Percentiles rank a stretch among this genome's conserved stretches.
phyloP scores from a whole-genome alignment of 768 basidiomycete species.

The Collybia sordida region DNA sequence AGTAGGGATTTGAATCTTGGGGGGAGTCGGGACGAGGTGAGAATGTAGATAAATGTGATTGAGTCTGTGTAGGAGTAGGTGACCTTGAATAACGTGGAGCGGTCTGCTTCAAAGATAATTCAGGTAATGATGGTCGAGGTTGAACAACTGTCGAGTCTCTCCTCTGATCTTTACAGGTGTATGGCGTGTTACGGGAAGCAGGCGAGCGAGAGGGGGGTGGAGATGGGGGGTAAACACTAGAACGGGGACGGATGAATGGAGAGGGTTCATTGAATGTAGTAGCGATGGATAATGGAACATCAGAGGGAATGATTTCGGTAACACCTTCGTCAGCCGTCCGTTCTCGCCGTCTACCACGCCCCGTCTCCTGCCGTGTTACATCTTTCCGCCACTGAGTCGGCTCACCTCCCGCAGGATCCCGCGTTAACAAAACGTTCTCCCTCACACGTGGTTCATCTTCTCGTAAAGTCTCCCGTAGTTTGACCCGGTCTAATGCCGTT shows the following conservation, averaged over 20 bases:
- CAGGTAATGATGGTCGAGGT: slow-evolving; percentile 7
- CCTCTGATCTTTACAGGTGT: too few species aligned
- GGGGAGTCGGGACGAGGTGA: slow-evolving; percentile 29
- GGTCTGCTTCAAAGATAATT: slow-evolving; percentile 20
- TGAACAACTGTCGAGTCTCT: background rate
- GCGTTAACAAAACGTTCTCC: slow-evolving; percentile 37
- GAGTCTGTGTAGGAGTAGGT: slow-evolving; percentile 37
- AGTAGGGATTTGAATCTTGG: slow-evolving; percentile 35
- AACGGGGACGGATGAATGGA: slow-evolving; percentile 38
- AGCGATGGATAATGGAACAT: slow-evolving; percentile 23
- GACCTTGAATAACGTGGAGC: slow-evolving; percentile 31
- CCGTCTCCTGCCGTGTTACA: slow-evolving; percentile 38
- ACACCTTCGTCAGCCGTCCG: slow-evolving; percentile 42
- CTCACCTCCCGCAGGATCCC: slow-evolving; percentile 46
- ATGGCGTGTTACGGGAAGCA: slow-evolving; percentile 4
- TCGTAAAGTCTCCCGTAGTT: slow-evolving; percentile 46
- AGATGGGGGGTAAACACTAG: slow-evolving; percentile 52
- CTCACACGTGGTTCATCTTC: slow-evolving; percentile 28
- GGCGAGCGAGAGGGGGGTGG: slow-evolving; percentile 54
- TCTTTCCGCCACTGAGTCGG: slow-evolving; percentile 61
- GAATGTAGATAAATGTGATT: slow-evolving; percentile 20
- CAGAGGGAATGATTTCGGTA: slow-evolving; percentile 27
- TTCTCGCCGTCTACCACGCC: slow-evolving; percentile 64
- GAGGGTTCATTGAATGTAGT: slow-evolving; percentile 31
- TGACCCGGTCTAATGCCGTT: slow-evolving; percentile 54